phyloP scores from a whole-genome alignment of 2,329 filamentous ascomycete genomes.

The Phialophora verrucosa region DNA sequence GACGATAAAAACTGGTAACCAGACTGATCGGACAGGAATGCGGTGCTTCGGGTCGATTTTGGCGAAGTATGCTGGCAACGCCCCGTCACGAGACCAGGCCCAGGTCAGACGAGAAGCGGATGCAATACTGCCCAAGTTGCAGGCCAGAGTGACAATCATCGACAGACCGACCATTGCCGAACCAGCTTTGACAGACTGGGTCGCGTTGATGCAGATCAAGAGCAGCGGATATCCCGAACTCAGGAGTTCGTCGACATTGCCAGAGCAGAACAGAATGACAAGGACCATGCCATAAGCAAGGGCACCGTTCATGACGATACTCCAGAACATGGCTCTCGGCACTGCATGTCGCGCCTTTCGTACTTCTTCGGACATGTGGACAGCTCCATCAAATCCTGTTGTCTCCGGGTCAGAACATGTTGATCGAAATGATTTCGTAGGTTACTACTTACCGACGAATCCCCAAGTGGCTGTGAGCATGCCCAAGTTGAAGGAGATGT shows the following conservation, averaged over 20 bases:
- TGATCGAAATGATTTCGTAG: not conserved
- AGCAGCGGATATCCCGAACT: slow-evolving; percentile 27
- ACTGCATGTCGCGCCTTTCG: slow-evolving; percentile 44
- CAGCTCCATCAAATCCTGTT: slow-evolving; percentile 38
- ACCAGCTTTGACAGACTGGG: slow-evolving; percentile 25
- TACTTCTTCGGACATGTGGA: slow-evolving; percentile 49
- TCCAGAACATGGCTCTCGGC: slow-evolving; percentile 48
- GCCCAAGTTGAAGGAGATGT: slow-evolving; percentile 48
- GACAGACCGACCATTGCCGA: slow-evolving; percentile 30
- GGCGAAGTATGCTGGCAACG: slow-evolving; percentile 50
- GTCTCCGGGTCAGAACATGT: not conserved
- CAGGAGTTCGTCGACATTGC: slow-evolving; percentile 25
- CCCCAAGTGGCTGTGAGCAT: slow-evolving; percentile 45
- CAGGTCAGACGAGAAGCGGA: slow-evolving; percentile 57
- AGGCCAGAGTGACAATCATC: slow-evolving; percentile 29
- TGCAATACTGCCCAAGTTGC: slow-evolving; percentile 43
- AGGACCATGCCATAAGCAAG: slow-evolving; percentile 47
- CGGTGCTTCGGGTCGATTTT: slow-evolving; percentile 44
- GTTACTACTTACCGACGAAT: slow-evolving; percentile 43
- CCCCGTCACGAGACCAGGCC: slow-evolving; percentile 58
- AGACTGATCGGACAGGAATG: slow-evolving; percentile 49
- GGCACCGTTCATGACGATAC: slow-evolving; percentile 43
- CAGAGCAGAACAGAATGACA: slow-evolving; percentile 46
- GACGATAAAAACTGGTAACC: slow-evolving; percentile 45
- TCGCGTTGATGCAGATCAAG: slow-evolving; percentile 32